These are phyloP conservation scores for Pelargonium myrrhifolium DNA, from an alignment of 441 rosid genomes.

Conservation along the genomic window DNA sequence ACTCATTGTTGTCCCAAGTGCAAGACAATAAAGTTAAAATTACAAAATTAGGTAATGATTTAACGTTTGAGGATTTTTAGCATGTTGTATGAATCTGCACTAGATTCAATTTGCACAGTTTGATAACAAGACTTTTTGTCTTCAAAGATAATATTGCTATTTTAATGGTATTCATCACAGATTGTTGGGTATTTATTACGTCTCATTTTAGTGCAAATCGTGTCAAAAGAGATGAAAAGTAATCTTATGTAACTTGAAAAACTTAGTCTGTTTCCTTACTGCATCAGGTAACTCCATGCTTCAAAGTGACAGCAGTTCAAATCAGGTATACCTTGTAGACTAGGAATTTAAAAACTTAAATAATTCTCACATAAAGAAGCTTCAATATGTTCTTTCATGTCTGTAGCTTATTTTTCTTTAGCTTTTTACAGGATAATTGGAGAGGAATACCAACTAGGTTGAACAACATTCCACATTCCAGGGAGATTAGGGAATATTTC, in stretches of 20 bases:
- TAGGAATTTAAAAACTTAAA: background rate
- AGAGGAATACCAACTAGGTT: constrained; percentile 86
- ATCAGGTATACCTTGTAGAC: constrained; percentile 21
- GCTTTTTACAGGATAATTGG: constrained; percentile 63
- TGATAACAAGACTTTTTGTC: background rate
- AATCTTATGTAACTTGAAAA: constrained; percentile 11
- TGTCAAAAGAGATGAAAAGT: background rate
- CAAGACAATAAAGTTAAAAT: constrained; percentile 33
- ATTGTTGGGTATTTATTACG: background rate
- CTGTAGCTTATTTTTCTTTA: constrained; percentile 30
- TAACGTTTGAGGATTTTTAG: constrained; percentile 23
- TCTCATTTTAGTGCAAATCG: background rate
- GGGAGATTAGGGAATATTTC: constrained; percentile 85
- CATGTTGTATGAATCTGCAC: constrained; percentile 10
- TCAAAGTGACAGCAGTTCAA: constrained; percentile 27
- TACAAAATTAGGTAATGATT: constrained; percentile 34
- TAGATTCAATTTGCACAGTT: background rate
- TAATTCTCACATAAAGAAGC: constrained; percentile 1
- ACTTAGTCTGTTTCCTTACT: constrained; percentile 10
- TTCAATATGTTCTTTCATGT: constrained; percentile 13
- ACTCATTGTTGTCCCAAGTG: constrained; percentile 50
- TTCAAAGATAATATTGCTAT: too few species aligned
- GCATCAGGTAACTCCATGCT: constrained; percentile 32
- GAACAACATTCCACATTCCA: constrained; percentile 91
- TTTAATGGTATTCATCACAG: background rate